Conservation (phyloP, 2,329 filamentous ascomycete genomes). For the Cladorrhinum sp. region DNA sequence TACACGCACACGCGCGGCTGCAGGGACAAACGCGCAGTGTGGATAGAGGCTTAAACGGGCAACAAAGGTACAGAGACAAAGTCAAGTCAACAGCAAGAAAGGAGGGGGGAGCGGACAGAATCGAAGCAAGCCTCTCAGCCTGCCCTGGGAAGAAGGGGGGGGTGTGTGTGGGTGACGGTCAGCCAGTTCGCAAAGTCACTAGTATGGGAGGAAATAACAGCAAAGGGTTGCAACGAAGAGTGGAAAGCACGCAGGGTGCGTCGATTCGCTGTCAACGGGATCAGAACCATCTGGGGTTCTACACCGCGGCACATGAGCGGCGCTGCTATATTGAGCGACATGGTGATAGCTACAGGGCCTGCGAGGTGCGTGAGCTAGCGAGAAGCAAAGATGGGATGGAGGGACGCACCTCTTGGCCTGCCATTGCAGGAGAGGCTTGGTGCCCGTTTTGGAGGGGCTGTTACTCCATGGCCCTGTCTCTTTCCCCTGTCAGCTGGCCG, state of each 20-base stretch:
- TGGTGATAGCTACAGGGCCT: slow-evolving; percentile 25
- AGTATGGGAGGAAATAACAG: not conserved
- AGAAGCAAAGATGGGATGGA: slow-evolving; percentile 19
- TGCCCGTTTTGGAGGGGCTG: slow-evolving; percentile 22
- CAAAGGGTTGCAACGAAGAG: slow-evolving; percentile 10
- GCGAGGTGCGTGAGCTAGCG: slow-evolving; percentile 7
- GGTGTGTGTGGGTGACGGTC: slow-evolving; percentile 3
- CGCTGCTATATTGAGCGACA: slow-evolving; percentile 30
- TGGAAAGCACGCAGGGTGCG: slow-evolving; percentile 10
- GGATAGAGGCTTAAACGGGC: slow-evolving; percentile 17
- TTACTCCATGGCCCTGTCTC: slow-evolving; percentile 13
- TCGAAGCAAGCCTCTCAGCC: slow-evolving; percentile 23
- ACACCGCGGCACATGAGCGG: slow-evolving; percentile 24
- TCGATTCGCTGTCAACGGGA: slow-evolving; percentile 17
- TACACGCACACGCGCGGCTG: slow-evolving; percentile 29
- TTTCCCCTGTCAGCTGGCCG: slow-evolving; percentile 18
- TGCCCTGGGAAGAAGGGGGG: slow-evolving; percentile 11
- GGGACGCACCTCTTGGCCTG: slow-evolving; percentile 21
- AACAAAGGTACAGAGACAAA: slow-evolving; percentile 4
- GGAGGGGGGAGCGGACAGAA: slow-evolving; percentile 4
- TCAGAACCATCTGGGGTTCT: slow-evolving; percentile 20
- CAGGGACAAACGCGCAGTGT: slow-evolving; percentile 18
- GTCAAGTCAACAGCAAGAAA: slow-evolving; percentile 10
- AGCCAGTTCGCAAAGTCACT: slow-evolving; percentile 2
- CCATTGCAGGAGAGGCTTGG: slow-evolving; percentile 23